Conservation (phyloP, 805 yeast species). For the Metschnikowia amazonensis region DNA sequence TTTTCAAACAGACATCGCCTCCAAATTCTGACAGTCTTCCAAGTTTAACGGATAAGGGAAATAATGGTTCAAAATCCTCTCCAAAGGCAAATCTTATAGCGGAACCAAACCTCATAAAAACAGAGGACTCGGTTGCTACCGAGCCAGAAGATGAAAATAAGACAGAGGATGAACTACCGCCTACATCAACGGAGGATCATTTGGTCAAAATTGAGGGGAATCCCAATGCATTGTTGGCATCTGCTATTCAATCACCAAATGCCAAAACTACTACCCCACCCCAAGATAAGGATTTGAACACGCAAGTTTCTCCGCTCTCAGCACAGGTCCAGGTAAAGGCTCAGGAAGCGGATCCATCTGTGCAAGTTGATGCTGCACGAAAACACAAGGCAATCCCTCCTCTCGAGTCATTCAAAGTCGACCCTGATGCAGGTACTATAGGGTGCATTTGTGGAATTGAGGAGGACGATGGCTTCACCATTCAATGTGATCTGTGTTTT, state of each 20-base stretch:
- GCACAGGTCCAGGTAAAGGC: neutral
- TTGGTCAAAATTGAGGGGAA: slow-evolving; percentile 2
- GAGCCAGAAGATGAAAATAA: slow-evolving; percentile 26
- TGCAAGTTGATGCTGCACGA: neutral
- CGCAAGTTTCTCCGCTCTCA: neutral
- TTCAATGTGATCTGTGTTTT: slow-evolving; percentile 89
- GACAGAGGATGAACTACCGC: slow-evolving; percentile 24
- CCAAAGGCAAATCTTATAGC: neutral
- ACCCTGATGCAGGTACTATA: slow-evolving; percentile 78
- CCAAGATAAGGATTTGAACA: neutral
- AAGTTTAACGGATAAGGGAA: neutral
- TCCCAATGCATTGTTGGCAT: neutral
- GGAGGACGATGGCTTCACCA: slow-evolving; percentile 90
- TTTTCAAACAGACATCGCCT: slow-evolving; percentile 15
- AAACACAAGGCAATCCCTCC: slow-evolving; percentile 26
- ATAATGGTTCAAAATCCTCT: neutral
- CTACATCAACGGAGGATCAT: slow-evolving; percentile 5
- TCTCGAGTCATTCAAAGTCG: slow-evolving; percentile 53
- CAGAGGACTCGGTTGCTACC: slow-evolving; percentile 12
- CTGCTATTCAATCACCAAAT: neutral
- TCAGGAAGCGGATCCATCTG: neutral
- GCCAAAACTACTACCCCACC: neutral
- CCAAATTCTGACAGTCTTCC: neutral
- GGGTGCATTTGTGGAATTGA: slow-evolving; percentile 86
- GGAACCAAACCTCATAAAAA: neutral